These are phyloP conservation scores for Suillus subluteus DNA, from an alignment of 768 basidiomycete species.

Conservation along the genomic window DNA sequence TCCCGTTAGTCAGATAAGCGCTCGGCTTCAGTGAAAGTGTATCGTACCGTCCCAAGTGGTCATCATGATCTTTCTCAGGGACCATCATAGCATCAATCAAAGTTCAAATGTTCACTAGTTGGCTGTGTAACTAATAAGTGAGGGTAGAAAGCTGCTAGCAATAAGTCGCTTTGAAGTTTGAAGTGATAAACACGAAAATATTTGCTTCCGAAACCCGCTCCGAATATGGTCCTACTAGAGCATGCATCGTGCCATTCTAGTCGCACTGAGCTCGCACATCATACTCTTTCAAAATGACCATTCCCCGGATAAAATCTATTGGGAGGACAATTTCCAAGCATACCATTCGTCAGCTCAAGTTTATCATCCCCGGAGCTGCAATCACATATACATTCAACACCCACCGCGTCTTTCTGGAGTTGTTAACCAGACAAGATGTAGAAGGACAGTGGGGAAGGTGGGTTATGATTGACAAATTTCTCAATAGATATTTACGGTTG, in stretches of 20 bases:
- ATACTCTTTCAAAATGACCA: conserved; percentile 20
- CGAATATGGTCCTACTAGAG: neutral
- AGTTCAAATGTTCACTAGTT: neutral
- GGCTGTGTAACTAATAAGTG: neutral
- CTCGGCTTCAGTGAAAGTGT: neutral
- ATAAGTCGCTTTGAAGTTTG: neutral
- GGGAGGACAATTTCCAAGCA: conserved; percentile 44
- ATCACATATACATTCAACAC: conserved; percentile 68
- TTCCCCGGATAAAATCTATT: conserved; percentile 17
- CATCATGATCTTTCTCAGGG: neutral
- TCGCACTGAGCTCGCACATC: neutral
- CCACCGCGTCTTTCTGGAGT: conserved; percentile 48
- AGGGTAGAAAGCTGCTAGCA: neutral
- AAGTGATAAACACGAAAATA: neutral
- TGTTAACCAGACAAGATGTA: conserved; percentile 39
- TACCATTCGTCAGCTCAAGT: conserved; percentile 70
- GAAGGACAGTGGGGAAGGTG: conserved; percentile 57
- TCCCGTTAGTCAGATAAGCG: neutral
- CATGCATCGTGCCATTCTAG: neutral
- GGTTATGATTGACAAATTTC: neutral
- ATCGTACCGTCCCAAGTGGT: neutral
- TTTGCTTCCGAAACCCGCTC: neutral
- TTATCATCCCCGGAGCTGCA: conserved; percentile 69
- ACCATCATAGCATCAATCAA: neutral
- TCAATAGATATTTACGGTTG: neutral